Evolutionary conservation across 2,329 filamentous ascomycete species (phyloP).

Genomic region (Penicillium olsonii): DNA sequence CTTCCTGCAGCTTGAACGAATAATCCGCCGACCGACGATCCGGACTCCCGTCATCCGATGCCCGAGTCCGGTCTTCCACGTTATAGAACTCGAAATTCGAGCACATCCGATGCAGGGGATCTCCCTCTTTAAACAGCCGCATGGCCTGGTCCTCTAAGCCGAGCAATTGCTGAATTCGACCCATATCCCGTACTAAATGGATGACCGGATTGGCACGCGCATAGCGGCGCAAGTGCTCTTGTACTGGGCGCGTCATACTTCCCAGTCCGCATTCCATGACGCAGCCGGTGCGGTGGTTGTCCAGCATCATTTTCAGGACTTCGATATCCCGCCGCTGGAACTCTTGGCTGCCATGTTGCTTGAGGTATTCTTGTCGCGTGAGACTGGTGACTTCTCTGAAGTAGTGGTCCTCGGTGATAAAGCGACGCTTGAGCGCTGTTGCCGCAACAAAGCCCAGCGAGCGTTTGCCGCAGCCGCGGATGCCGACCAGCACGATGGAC

Average conservation of each 20-base stretch:
- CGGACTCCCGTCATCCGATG: conserved; percentile 35
- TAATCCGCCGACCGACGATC: conserved; percentile 49
- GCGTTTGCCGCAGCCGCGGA: conserved; percentile 47
- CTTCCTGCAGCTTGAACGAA: conserved; percentile 53
- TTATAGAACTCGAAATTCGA: conserved; percentile 53
- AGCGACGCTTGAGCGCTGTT: conserved; percentile 44
- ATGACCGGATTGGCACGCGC: conserved; percentile 42
- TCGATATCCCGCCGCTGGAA: conserved; percentile 47
- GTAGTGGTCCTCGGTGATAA: conserved; percentile 48
- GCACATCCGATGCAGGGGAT: conserved; percentile 49
- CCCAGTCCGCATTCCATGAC: conserved; percentile 48
- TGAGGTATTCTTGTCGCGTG: conserved; percentile 45
- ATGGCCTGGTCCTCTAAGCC: conserved; percentile 47
- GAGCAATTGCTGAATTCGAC: conserved; percentile 42
- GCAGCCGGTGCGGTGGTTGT: conserved; percentile 44
- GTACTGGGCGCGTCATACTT: conserved; percentile 44
- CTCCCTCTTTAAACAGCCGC: conserved; percentile 46
- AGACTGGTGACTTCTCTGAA: conserved; percentile 45
- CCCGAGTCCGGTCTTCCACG: conserved; percentile 45
- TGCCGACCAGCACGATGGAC: conserved; percentile 45
- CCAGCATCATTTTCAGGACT: conserved; percentile 45
- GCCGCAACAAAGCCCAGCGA: conserved; percentile 47
- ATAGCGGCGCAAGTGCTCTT: conserved; percentile 43
- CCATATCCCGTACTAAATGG: conserved; percentile 45
- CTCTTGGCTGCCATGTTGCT: conserved; percentile 41